Evolutionary conservation across 345 rosid species (phyloP).

Genomic region (Eucalyptus cloeziana): DNA sequence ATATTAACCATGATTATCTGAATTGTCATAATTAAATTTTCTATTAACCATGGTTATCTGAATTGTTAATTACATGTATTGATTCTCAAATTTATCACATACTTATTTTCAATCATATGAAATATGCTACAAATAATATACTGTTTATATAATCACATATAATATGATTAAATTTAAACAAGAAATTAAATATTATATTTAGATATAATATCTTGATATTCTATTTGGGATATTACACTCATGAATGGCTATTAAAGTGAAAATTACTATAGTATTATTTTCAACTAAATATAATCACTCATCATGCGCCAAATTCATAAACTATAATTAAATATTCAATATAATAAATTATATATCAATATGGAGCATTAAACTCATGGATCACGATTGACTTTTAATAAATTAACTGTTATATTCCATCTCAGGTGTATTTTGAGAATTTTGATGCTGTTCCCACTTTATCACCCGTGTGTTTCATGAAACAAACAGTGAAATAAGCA

Average conservation of each 20-base stretch:
- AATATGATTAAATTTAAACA: too few species aligned
- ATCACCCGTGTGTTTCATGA: neutral
- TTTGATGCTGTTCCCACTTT: neutral
- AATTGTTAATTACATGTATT: neutral
- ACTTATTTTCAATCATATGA: neutral
- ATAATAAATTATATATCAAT: too few species aligned
- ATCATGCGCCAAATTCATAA: neutral
- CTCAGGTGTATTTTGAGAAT: neutral
- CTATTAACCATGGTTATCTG: rapidly evolving
- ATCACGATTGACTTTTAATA: neutral
- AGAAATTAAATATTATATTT: too few species aligned
- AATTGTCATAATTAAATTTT: neutral
- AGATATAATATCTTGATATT: too few species aligned
- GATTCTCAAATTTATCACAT: neutral
- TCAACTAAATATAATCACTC: neutral
- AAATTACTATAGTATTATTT: too few species aligned
- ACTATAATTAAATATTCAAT: too few species aligned
- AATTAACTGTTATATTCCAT: neutral
- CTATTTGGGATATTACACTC: neutral
- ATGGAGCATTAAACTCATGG: neutral
- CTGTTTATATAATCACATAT: too few species aligned
- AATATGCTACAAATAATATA: neutral
- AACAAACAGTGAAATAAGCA: neutral
- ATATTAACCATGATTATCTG: too few species aligned
- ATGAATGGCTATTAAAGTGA: neutral